Conservation (phyloP, 2,329 filamentous ascomycete genomes). For the Colletotrichum brevisporum region DNA sequence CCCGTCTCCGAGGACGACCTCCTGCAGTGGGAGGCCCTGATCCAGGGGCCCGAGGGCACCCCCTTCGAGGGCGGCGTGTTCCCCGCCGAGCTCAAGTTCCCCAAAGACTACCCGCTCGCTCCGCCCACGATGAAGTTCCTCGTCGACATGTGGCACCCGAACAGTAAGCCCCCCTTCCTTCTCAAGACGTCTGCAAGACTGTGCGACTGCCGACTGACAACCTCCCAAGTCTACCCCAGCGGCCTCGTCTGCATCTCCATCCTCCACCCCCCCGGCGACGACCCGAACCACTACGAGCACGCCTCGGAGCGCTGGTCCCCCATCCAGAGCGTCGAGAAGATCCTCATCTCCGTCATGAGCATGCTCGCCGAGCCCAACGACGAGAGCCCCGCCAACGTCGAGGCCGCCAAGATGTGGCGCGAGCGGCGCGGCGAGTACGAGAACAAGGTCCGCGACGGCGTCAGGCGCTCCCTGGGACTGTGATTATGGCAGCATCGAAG, state of each 20-base stretch:
- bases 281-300: conserved; percentile 98
- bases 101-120: conserved; percentile 95
- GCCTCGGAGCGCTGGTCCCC: conserved; percentile 96
- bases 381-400: conserved; percentile 95
- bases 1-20: conserved; percentile 95
- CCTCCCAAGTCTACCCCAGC: conserved; percentile 84
- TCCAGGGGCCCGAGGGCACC: conserved; percentile 94
- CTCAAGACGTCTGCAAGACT: not conserved
- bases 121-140: conserved; percentile 97
- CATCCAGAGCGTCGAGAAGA: conserved; percentile 98
- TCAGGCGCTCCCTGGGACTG: conserved; percentile 83
- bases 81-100: conserved; percentile 93
- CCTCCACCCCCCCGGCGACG: conserved; percentile 94
- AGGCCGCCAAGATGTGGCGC: conserved; percentile 97
- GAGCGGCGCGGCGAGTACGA: conserved; percentile 89
- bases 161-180: conserved; percentile 70
- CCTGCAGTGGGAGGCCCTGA: conserved; percentile 95
- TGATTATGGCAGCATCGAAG: conserved; percentile 48
- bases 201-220: not conserved
- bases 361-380: conserved; percentile 99
- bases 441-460: conserved; percentile 84
- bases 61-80: conserved; percentile 97
- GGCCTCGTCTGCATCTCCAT: conserved; percentile 98
- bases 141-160: conserved; percentile 95
- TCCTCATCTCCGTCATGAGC: conserved; percentile 96